These are phyloP conservation scores for Boletus rex-veris DNA, from an alignment of 768 basidiomycete genomes.

Conservation along the genomic window DNA sequence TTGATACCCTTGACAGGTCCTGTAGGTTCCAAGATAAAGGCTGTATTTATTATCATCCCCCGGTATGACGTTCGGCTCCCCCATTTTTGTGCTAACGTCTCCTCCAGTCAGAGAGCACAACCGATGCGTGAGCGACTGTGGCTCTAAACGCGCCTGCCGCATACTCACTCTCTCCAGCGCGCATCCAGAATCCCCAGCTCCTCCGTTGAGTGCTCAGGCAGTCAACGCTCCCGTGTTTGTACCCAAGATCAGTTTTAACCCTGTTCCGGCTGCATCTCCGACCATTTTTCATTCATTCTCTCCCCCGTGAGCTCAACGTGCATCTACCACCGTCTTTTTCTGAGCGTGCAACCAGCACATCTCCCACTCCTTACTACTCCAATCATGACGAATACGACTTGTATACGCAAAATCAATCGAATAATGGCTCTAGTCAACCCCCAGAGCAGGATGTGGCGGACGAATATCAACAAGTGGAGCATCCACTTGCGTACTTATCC, in stretches of 20 bases:
- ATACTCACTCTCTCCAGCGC: constrained; percentile 26
- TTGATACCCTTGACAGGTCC: constrained; percentile 42
- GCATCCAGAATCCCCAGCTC: constrained; percentile 43
- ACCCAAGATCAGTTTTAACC: constrained; percentile 60
- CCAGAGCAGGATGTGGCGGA: constrained; percentile 8
- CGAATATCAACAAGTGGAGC: constrained; percentile 24
- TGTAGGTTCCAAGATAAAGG: constrained; percentile 88
- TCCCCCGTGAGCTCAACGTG: constrained; percentile 22
- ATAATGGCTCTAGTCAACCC: constrained; percentile 4
- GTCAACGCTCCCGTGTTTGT: constrained; percentile 85
- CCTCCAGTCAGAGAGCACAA: constrained; percentile 17
- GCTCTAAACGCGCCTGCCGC: background rate
- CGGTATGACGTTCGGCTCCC: constrained; percentile 37
- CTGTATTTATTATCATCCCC: constrained; percentile 79
- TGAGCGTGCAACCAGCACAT: constrained; percentile 20
- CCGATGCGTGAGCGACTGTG: constrained; percentile 26
- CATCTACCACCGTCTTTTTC: background rate
- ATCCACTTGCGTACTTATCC: constrained; percentile 18
- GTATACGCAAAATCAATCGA: constrained; percentile 16
- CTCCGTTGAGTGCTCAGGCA: constrained; percentile 55
- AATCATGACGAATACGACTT: constrained; percentile 40
- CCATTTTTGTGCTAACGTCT: constrained; percentile 12
- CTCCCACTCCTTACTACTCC: constrained; percentile 29
- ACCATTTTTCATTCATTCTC: constrained; percentile 28
- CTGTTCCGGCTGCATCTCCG: constrained; percentile 10